These are phyloP conservation scores for Komagataella phaffii DNA, from an alignment of 805 yeast species.

Conservation along the genomic window DNA sequence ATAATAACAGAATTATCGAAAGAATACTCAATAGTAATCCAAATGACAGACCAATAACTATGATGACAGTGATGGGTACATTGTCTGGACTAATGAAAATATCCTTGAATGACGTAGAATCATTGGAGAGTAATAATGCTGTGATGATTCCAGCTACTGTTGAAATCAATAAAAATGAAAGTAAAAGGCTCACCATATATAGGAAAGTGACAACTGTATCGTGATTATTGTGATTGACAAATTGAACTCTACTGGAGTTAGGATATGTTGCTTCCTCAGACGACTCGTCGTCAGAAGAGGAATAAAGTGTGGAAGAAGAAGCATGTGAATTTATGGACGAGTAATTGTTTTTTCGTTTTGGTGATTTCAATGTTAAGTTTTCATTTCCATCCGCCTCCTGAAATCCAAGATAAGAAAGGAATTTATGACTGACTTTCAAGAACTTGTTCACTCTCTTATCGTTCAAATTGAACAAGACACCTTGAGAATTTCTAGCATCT, in stretches of 20 bases:
- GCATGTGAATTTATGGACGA: background rate
- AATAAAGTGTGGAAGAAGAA: background rate
- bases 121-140: background rate
- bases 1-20: background rate
- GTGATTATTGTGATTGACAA: background rate
- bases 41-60: background rate
- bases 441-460: background rate
- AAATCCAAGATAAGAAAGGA: background rate
- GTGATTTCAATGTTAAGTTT: background rate
- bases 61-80: background rate
- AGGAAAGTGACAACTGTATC: slow-evolving; percentile 3
- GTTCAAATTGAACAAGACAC: background rate
- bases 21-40: background rate
- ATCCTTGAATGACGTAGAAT: background rate
- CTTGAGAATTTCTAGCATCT: background rate
- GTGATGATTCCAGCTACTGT: background rate
- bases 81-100: background rate
- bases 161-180: slow-evolving; percentile 1
- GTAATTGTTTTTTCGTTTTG: background rate
- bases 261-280: background rate
- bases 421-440: background rate
- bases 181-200: slow-evolving; percentile 1
- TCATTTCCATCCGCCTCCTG: background rate
- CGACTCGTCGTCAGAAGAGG: background rate
- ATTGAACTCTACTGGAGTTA: background rate